Percentiles rank a stretch among this genome's conserved stretches.
Conservation (phyloP, 257 asterid genomes). For the Nicotiana otophora region DNA sequence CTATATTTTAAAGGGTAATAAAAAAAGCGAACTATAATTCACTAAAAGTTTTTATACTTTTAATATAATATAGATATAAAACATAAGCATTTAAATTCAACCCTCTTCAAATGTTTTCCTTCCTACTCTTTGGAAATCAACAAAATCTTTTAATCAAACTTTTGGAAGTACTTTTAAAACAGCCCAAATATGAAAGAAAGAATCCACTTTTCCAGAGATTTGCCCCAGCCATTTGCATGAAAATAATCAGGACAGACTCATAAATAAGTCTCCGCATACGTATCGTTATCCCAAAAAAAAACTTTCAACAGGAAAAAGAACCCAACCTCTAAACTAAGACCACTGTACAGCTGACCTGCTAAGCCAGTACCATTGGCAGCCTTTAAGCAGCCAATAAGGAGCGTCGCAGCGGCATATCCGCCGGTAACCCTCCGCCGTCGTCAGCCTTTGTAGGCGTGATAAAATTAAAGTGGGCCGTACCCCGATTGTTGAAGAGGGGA, state of each 20-base stretch:
- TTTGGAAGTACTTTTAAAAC: neutral
- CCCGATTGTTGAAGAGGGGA: no score
- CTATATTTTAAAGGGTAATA: no score
- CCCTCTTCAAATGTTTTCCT: no score
- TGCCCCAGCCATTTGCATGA: neutral
- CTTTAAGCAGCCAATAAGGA: neutral
- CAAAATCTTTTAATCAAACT: neutral
- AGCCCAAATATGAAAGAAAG: neutral
- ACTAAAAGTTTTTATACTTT: no score
- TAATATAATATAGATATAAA: no score
- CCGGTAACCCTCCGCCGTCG: constrained; percentile 25
- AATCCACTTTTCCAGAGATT: neutral
- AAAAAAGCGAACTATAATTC: no score
- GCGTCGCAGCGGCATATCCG: constrained; percentile 26
- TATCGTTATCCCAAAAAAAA: no score
- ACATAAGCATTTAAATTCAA: no score
- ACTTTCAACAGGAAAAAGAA: no score
- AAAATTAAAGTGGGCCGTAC: neutral
- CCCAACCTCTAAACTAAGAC: neutral
- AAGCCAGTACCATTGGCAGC: neutral
- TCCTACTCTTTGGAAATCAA: neutral
- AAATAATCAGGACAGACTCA: neutral
- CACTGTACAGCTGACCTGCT: neutral
- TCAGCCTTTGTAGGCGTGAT: neutral
- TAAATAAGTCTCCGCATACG: neutral